phyloP scores from a whole-genome alignment of 139 green algal genomes.

The Chlamydomonas sphaeroides region DNA sequence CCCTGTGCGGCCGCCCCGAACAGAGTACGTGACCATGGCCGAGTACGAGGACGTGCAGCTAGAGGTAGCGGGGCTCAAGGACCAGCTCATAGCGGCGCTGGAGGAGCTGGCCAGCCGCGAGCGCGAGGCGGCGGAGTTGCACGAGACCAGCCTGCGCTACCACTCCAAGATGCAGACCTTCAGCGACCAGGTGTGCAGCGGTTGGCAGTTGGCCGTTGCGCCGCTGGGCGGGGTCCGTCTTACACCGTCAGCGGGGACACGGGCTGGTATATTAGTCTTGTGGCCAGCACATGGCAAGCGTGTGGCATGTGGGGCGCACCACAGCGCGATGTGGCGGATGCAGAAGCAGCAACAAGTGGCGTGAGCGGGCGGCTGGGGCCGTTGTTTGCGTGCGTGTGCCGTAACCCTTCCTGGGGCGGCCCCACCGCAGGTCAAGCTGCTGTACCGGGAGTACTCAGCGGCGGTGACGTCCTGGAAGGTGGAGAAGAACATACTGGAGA shows the following conservation, averaged over 20 bases:
- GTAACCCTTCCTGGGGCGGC: no score
- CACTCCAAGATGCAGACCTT: conserved; percentile 59
- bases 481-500: conserved; percentile 57
- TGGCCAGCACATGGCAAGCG: no score
- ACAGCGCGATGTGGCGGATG: no score
- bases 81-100: conserved; percentile 57
- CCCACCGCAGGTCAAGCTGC: conserved; percentile 46
- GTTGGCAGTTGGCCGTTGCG: no score
- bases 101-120: conserved; percentile 65
- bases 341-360: no score
- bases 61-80: conserved; percentile 55
- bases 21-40: conserved; percentile 55
- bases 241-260: no score
- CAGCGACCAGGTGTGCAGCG: conserved; percentile 58
- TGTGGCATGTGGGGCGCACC: no score
- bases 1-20: no score
- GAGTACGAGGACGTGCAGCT: conserved; percentile 61
- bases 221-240: no score
- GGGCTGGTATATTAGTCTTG: no score
- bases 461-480: conserved; percentile 48
- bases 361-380: no score
- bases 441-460: conserved; percentile 65
- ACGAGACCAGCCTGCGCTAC: conserved; percentile 46
- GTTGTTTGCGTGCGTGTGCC: no score
- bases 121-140: conserved; percentile 59